A percentile compares a stretch with the other conserved stretches of the same genome.
phyloP scores from a whole-genome alignment of 169 alveolate species.

The Plasmodium billcollinsi region DNA sequence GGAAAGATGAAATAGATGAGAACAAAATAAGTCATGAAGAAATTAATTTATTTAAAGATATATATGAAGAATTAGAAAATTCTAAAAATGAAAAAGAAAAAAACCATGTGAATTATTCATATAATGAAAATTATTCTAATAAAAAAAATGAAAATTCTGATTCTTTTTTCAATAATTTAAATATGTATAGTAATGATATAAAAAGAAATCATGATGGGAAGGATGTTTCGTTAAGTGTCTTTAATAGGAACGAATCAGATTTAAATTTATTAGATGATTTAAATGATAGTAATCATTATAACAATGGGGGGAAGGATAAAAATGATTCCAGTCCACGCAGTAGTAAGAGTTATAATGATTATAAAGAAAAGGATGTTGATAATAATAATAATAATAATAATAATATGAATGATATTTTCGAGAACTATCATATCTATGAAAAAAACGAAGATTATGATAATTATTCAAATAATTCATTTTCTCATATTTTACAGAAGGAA shows the following conservation, averaged over 20 bases:
- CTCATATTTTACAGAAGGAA: neutral
- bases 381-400: neutral
- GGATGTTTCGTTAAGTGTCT: slow-evolving; percentile 3
- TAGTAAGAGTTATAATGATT: neutral
- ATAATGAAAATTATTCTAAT: slow-evolving; percentile 9
- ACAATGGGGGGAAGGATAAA: neutral
- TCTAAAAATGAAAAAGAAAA: slow-evolving; percentile 11
- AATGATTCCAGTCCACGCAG: neutral
- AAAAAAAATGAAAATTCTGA: slow-evolving; percentile 20
- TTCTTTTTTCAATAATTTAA: slow-evolving; percentile 20
- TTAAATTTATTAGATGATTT: slow-evolving; percentile 18
- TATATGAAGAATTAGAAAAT: slow-evolving; percentile 63
- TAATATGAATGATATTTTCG: neutral
- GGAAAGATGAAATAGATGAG: slow-evolving; percentile 13
- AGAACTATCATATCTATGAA: neutral
- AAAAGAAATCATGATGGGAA: slow-evolving; percentile 16
- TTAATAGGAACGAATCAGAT: slow-evolving; percentile 30
- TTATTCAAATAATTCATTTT: slow-evolving; percentile 11
- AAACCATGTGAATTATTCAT: neutral
- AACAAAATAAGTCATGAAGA: slow-evolving; percentile 22
- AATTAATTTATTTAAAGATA: slow-evolving; percentile 38
- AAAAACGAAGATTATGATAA: neutral
- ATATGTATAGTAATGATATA: slow-evolving; percentile 34
- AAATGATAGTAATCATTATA: neutral
- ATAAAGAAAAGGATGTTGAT: neutral